Evolutionary conservation across 768 basidiomycete species (phyloP).

Genomic region (Auricularia sp.): DNA sequence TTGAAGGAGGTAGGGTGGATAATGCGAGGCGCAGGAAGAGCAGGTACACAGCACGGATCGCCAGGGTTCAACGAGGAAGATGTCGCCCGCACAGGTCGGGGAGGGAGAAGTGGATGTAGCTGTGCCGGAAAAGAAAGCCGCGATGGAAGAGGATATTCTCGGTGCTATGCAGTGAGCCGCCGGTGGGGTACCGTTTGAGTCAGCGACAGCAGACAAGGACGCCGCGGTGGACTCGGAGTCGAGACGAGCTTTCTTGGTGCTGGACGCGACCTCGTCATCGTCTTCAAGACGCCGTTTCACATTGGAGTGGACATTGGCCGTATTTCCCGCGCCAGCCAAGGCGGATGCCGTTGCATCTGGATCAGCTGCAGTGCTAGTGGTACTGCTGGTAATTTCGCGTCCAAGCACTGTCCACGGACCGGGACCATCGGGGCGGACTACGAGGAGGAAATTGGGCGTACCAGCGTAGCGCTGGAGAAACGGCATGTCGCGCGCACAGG

Average conservation of each 20-base stretch:
- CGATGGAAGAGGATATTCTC: conserved; percentile 17
- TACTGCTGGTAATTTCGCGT: too few species aligned
- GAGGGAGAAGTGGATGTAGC: conserved; percentile 8
- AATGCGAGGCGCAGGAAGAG: conserved; percentile 34
- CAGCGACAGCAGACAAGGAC: conserved; percentile 13
- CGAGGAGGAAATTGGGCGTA: conserved; percentile 55
- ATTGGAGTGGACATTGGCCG: not conserved
- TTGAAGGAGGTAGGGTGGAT: conserved; percentile 45
- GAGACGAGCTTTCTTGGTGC: conserved; percentile 21
- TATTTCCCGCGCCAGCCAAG: not conserved
- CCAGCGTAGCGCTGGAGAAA: conserved; percentile 56
- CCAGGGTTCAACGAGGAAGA: conserved; percentile 68
- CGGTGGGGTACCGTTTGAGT: conserved; percentile 8
- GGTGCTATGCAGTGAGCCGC: conserved; percentile 30
- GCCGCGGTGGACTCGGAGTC: not conserved
- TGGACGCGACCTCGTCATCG: not conserved
- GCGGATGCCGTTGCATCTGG: conserved; percentile 6
- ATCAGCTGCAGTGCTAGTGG: conserved; percentile 14
- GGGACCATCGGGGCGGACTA: conserved; percentile 36
- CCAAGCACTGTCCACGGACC: conserved; percentile 43
- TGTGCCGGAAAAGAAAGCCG: conserved; percentile 46
- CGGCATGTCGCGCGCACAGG: conserved; percentile 50
- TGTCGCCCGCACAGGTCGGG: conserved; percentile 36
- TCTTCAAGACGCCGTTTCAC: too few species aligned
- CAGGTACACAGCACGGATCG: conserved; percentile 77